phyloP scores from a whole-genome alignment of 306 rosid genomes.

The Carpinus viminea region DNA sequence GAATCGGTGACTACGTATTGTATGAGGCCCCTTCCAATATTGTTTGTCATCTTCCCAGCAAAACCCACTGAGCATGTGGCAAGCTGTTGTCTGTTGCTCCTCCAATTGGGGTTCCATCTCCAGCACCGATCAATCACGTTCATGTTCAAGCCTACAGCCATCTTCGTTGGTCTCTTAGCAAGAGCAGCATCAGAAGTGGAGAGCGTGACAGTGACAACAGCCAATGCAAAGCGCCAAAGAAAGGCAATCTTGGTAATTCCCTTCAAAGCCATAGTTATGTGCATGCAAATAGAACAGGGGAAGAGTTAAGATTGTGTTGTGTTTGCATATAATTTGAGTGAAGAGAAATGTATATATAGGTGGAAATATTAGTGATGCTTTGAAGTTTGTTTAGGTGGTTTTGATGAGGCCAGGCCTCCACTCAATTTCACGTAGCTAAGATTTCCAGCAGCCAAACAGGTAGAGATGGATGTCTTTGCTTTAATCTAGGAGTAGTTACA shows the following conservation, averaged over 20 bases:
- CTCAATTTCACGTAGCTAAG: too few species aligned
- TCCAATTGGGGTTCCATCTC: conserved; percentile 5
- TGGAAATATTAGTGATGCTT: too few species aligned
- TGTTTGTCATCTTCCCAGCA: conserved; percentile 8
- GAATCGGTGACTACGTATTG: conserved; percentile 3
- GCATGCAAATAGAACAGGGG: not conserved
- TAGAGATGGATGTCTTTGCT: not conserved
- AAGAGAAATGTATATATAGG: not conserved
- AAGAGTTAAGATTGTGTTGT: not conserved
- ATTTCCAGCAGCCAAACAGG: not conserved
- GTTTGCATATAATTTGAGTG: not conserved
- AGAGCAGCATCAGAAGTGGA: not conserved
- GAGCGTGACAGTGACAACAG: not conserved
- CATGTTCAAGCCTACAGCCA: not conserved
- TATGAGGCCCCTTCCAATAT: not conserved
- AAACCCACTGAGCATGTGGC: conserved; percentile 15
- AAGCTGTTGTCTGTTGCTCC: conserved; percentile 2
- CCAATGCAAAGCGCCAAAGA: not conserved
- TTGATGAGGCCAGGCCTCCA: not conserved
- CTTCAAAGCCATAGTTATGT: not conserved
- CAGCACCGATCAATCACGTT: conserved; percentile 5
- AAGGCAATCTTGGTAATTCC: not conserved
- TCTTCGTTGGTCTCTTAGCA: not conserved
- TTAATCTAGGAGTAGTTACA: not conserved
- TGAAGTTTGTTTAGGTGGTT: not conserved